Percentiles rank a stretch among this genome's conserved stretches.
Conservation (phyloP, 257 asterid species). For the Ligustrum vulgare region DNA sequence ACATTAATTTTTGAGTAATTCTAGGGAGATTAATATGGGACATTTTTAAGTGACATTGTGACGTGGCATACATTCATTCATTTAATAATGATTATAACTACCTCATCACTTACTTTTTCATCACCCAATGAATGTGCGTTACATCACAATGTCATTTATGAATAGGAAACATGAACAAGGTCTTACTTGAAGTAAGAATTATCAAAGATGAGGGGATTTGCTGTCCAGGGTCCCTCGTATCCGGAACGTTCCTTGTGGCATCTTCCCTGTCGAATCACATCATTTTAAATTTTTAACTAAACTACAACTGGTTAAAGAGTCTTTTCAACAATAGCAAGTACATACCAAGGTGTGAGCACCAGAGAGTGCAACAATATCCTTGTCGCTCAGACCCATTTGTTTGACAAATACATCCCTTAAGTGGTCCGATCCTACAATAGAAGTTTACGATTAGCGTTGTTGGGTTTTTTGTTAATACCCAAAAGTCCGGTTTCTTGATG, state of each 20-base stretch:
- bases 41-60: too few relatives aligned
- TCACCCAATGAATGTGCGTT: too few relatives aligned
- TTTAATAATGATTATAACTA: too few relatives aligned
- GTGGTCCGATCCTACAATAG: constrained; percentile 66
- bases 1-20: too few relatives aligned
- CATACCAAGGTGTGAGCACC: constrained; percentile 91
- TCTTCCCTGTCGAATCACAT: constrained; percentile 50
- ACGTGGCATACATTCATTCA: too few relatives aligned
- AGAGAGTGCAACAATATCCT: constrained; percentile 81
- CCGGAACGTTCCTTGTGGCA: constrained; percentile 94
- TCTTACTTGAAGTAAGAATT: constrained; percentile 72
- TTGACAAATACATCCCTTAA: constrained; percentile 79
- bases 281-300: too few relatives aligned
- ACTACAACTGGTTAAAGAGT: too few relatives aligned
- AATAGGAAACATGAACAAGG: neutral
- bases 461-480: too few relatives aligned
- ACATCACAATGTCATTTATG: too few relatives aligned
- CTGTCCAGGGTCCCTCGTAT: constrained; percentile 88
- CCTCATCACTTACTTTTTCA: too few relatives aligned
- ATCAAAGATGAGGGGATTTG: constrained; percentile 76
- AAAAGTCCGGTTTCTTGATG: too few relatives aligned
- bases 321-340: neutral
- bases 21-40: too few relatives aligned
- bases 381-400: constrained; percentile 85
- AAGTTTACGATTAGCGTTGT: neutral